Evolutionary conservation across 2,329 filamentous ascomycete genomes (phyloP).

Genomic region (Microdochium paspali): DNA sequence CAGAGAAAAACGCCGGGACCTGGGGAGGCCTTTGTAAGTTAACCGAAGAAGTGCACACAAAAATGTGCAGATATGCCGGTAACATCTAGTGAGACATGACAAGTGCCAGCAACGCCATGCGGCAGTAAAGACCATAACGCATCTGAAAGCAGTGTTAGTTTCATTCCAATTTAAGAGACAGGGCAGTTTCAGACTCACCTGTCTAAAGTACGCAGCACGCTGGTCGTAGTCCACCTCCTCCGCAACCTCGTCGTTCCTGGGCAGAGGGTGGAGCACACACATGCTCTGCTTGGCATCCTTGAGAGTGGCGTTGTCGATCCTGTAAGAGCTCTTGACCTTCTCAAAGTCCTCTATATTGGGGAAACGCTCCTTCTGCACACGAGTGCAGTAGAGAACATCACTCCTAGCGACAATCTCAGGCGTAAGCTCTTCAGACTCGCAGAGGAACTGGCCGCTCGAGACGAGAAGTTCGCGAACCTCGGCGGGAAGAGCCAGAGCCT

Average conservation of each 20-base stretch:
- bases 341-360: conserved; percentile 73
- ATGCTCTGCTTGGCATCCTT: conserved; percentile 88
- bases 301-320: conserved; percentile 83
- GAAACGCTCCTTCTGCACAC: conserved; percentile 95
- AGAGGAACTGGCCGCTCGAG: conserved; percentile 64
- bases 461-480: conserved; percentile 66
- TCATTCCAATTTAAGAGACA: neutral
- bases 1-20: neutral
- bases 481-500: conserved; percentile 65
- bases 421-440: conserved; percentile 70
- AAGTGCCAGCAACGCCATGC: conserved; percentile 93
- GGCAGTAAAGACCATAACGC: conserved; percentile 94
- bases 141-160: conserved; percentile 55
- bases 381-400: conserved; percentile 94
- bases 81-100: conserved; percentile 55
- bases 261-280: conserved; percentile 92
- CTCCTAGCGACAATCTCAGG: conserved; percentile 77
- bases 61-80: conserved; percentile 1
- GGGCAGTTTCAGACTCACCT: conserved; percentile 57
- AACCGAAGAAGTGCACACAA: neutral
- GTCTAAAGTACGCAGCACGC: conserved; percentile 94
- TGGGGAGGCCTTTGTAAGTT: neutral
- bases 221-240: conserved; percentile 98
- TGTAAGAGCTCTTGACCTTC: conserved; percentile 75
- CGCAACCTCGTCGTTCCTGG: conserved; percentile 84